Conservation (phyloP, 169 alveolate genomes). For the Plasmodium berghei region DNA sequence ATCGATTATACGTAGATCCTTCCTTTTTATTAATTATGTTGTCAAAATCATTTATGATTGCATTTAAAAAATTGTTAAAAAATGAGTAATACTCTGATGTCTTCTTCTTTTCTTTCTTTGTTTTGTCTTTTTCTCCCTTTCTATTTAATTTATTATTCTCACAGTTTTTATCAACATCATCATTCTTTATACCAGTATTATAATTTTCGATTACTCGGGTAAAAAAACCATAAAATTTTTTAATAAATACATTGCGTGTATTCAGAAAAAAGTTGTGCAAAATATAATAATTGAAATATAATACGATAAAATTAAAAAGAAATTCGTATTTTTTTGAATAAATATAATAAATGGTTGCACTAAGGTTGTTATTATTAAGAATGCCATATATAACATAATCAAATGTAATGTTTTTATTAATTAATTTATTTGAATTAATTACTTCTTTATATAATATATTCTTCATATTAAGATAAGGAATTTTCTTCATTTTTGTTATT, state of each 20-base stretch:
- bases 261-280: constrained; percentile 16
- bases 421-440: constrained; percentile 9
- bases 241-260: constrained; percentile 9
- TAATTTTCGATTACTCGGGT: background rate
- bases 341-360: constrained; percentile 46
- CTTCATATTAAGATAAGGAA: constrained; percentile 33
- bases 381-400: constrained; percentile 20
- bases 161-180: background rate
- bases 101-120: background rate
- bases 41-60: constrained; percentile 17
- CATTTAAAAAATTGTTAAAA: constrained; percentile 25
- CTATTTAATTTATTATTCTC: background rate
- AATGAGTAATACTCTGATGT: constrained; percentile 8
- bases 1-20: background rate
- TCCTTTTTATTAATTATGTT: constrained; percentile 12
- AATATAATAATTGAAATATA: constrained; percentile 53
- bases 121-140: background rate
- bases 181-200: background rate
- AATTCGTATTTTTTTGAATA: constrained; percentile 55
- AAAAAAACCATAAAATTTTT: background rate
- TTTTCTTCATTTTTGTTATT: constrained; percentile 3
- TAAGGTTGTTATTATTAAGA: constrained; percentile 36
- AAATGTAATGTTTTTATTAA: constrained; percentile 6
- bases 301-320: constrained; percentile 28
- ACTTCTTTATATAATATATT: constrained; percentile 24